Base-by-base conservation (phyloP, 441 rosid species). In the Brassica balearica region DNA sequence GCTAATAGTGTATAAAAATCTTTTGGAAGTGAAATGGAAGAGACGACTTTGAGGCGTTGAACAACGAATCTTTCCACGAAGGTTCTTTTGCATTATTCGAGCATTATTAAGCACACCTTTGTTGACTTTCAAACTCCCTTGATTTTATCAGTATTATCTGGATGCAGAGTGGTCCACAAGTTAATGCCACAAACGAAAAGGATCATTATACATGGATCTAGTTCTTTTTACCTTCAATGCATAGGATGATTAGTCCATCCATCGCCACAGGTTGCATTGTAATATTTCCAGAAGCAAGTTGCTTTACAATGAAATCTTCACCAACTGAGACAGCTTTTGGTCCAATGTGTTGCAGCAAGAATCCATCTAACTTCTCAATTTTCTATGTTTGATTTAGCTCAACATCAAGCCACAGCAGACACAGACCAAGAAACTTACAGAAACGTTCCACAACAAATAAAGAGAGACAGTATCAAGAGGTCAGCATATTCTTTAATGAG, bases 41-140 rank as follows among this genome's bases (percentile, higher is more conserved):
- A 11, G 59, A 59, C 1, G 68, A 73, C 69, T 60, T 70, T 71
- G 22, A 38, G 56, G 56, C 14, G 66, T 36, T 41, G 48, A 41
- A 10, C 48, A 41, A 41, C 12, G 48, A 41, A 41, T 41, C 43
- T 36, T 41, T 41, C 48, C 48, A 41, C 48, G 48, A 48, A 23
- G 14, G 1, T 15, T 69, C 14, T 14, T 34, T 12, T 71, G 74
- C 65, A 58, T 55, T 12, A 55, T 36, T 38, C 22, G 23, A 27
- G 38, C 38, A 34, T 34, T 36, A 5, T 70, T 6, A 4, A 20
- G 43, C 61, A 62, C 68, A 14, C 6, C 46, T 46, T 62, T 4
- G 27, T 72, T 62, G 76, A 72, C 76, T 72, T 72, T 51, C 19
- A 51, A 51, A 41, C 48, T 41, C 48, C 48, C 48, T 41, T 41